Percentiles rank a stretch among this genome's conserved stretches.
Evolutionary conservation across 345 rosid species (phyloP).

Genomic region (Salix udensis): DNA sequence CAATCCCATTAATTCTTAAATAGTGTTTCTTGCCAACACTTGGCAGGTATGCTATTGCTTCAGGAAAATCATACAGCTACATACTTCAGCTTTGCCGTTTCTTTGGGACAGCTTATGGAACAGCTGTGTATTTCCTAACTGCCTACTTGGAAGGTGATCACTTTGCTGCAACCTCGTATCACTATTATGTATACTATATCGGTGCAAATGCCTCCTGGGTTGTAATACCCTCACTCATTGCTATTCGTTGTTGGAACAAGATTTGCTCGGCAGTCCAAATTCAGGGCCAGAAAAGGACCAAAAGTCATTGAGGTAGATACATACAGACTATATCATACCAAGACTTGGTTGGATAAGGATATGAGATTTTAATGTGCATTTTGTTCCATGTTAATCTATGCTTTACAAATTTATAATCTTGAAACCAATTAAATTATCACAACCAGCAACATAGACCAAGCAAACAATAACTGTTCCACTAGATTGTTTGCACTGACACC

Average conservation of each 20-base stretch:
- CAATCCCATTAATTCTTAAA: neutral
- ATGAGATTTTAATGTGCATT: neutral
- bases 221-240: constrained; percentile 58
- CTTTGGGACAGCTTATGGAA: constrained; percentile 92
- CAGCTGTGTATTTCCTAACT: constrained; percentile 71
- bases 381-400: neutral
- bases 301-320: constrained; percentile 35
- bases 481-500: neutral
- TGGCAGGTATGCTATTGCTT: constrained; percentile 75
- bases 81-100: constrained; percentile 81
- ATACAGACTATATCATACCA: neutral
- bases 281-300: constrained; percentile 47
- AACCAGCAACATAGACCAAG: neutral
- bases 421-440: neutral
- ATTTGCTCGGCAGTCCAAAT: constrained; percentile 41
- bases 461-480: neutral
- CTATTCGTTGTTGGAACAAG: constrained; percentile 76
- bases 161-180: constrained; percentile 53
- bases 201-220: constrained; percentile 70
- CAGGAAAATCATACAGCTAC: constrained; percentile 68
- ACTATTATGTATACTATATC: constrained; percentile 70
- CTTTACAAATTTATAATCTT: neutral
- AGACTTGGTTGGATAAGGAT: neutral
- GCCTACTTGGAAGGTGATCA: constrained; percentile 78
- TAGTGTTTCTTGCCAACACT: constrained; percentile 7